Evolutionary conservation across 2,329 filamentous ascomycete species (phyloP).

Genomic region (Fusarium staphyleae): DNA sequence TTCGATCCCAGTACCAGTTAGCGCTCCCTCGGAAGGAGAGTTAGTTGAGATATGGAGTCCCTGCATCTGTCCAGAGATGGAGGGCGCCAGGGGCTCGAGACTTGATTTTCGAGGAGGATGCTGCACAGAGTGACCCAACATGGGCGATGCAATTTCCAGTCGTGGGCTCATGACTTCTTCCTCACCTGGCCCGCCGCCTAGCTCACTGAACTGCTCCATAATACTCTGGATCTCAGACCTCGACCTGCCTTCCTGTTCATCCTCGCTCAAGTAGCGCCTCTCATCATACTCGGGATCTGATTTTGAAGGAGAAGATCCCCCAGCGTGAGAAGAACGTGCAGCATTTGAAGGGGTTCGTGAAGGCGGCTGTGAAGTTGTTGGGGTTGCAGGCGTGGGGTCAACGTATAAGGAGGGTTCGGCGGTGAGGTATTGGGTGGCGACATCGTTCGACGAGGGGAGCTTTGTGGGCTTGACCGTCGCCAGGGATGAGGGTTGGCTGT

Average conservation of each 20-base stretch:
- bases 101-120: conserved; percentile 89
- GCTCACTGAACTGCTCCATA: conserved; percentile 92
- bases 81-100: conserved; percentile 72
- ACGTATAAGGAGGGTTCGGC: conserved; percentile 59
- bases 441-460: conserved; percentile 46
- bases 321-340: conserved; percentile 54
- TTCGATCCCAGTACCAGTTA: conserved; percentile 49
- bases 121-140: conserved; percentile 69
- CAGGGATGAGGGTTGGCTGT: conserved; percentile 55
- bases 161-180: conserved; percentile 94
- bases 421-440: conserved; percentile 53
- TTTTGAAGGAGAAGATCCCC: conserved; percentile 60
- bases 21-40: conserved; percentile 49
- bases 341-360: conserved; percentile 66
- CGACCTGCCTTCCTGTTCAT: conserved; percentile 72
- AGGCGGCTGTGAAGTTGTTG: conserved; percentile 60
- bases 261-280: conserved; percentile 63
- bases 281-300: conserved; percentile 65
- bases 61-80: conserved; percentile 57
- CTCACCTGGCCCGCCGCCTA: conserved; percentile 71
- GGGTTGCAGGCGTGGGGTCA: conserved; percentile 66
- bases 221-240: conserved; percentile 93
- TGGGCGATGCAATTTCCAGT: conserved; percentile 80
- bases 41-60: conserved; percentile 51
- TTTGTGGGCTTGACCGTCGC: conserved; percentile 58